Conservation (phyloP, 1,139 yeast genomes). For the Yamadazyma membranifaciens region DNA sequence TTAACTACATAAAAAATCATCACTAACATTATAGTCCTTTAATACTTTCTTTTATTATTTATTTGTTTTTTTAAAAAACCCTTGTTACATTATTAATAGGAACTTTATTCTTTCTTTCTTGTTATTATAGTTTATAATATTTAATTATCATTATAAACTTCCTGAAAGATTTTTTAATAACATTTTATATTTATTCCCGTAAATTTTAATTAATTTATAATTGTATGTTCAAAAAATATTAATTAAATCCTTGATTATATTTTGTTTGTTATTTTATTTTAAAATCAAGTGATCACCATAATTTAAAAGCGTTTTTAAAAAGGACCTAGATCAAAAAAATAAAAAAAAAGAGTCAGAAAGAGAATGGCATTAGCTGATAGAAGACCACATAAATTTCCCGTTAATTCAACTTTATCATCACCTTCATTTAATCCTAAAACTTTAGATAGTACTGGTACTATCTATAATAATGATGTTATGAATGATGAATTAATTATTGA, state of each 20-base stretch:
- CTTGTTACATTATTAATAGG: neutral
- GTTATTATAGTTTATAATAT: constrained; percentile 15
- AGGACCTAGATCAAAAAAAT: neutral
- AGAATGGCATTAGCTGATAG: constrained; percentile 57
- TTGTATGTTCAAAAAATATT: too few relatives aligned
- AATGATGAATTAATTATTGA: constrained; percentile 1
- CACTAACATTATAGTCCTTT: constrained; percentile 8
- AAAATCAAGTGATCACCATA: neutral
- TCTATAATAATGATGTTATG: neutral
- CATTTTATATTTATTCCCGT: neutral
- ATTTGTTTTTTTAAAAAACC: constrained; percentile 2
- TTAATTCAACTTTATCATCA: constrained; percentile 38
- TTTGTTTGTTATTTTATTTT: constrained; percentile 1
- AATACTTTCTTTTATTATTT: constrained; percentile 9
- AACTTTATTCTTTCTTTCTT: constrained; percentile 12
- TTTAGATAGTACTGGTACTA: constrained; percentile 20
- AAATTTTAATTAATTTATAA: neutral
- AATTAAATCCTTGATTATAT: neutral
- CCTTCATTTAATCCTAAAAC: constrained; percentile 48
- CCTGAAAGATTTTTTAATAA: neutral
- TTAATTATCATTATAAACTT: constrained; percentile 17
- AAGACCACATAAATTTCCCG: constrained; percentile 52
- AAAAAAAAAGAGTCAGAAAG: neutral
- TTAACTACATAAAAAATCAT: neutral
- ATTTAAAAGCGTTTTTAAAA: neutral